phyloP scores from a whole-genome alignment of 768 basidiomycete genomes.

The Pisolithus orientalis region DNA sequence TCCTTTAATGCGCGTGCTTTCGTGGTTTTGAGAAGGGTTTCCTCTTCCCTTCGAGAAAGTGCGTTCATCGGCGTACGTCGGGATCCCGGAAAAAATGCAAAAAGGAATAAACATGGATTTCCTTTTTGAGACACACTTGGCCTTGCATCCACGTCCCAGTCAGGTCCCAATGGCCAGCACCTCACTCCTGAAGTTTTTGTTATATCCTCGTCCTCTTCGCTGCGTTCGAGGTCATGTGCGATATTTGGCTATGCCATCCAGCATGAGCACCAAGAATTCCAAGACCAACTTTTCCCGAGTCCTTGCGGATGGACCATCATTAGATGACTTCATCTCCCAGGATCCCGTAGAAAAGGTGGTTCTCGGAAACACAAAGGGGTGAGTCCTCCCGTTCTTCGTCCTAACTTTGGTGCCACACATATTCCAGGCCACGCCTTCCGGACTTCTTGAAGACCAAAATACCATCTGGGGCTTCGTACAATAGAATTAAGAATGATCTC shows the following conservation, averaged over 20 bases:
- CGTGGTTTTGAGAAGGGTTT: conserved; percentile 74
- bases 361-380: conserved; percentile 69
- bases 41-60: conserved; percentile 83
- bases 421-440: conserved; percentile 73
- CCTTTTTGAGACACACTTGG: background rate
- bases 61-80: conserved; percentile 55
- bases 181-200: background rate
- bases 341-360: conserved; percentile 51
- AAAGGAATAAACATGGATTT: background rate
- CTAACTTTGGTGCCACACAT: background rate
- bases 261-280: conserved; percentile 17
- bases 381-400: conserved; percentile 17
- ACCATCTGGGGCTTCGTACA: conserved; percentile 83
- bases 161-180: background rate
- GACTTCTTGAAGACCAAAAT: conserved; percentile 87
- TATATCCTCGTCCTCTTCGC: background rate
- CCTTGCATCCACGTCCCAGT: background rate
- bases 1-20: conserved; percentile 75
- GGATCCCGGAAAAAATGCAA: background rate
- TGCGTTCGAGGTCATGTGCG: conserved; percentile 24
- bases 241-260: conserved; percentile 43
- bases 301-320: conserved; percentile 60
- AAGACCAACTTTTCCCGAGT: conserved; percentile 43
- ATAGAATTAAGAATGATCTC: conserved; percentile 91
- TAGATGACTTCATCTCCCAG: conserved; percentile 79